Conservation (phyloP, 805 yeast species). For the Wickerhamiella kurtzmanii region DNA sequence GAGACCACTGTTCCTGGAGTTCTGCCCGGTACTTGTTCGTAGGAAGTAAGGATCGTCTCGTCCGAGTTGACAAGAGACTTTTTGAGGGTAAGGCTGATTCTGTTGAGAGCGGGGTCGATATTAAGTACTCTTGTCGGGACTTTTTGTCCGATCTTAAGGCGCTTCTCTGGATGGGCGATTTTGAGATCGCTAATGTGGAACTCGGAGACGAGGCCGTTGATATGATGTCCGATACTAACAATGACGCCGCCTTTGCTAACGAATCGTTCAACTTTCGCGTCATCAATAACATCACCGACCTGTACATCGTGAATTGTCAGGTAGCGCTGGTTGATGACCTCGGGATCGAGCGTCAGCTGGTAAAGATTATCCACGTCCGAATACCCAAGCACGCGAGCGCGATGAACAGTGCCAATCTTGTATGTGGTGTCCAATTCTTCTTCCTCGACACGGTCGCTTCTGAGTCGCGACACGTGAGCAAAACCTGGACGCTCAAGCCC, state of each 20-base stretch:
- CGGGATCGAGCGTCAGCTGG: slow-evolving; percentile 55
- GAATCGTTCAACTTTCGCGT: slow-evolving; percentile 42
- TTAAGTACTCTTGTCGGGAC: slow-evolving; percentile 41
- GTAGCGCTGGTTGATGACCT: slow-evolving; percentile 48
- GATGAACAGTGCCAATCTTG: slow-evolving; percentile 50
- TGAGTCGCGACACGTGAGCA: slow-evolving; percentile 60
- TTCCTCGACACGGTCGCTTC: slow-evolving; percentile 28
- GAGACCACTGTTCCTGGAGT: slow-evolving; percentile 64
- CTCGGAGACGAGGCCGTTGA: slow-evolving; percentile 59
- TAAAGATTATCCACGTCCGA: slow-evolving; percentile 53
- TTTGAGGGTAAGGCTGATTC: slow-evolving; percentile 57
- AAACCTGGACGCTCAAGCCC: slow-evolving; percentile 49
- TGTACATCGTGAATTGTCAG: slow-evolving; percentile 61
- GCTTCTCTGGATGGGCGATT: slow-evolving; percentile 80
- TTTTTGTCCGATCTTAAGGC: slow-evolving; percentile 71
- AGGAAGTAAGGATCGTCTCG: slow-evolving; percentile 27
- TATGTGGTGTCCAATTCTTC: slow-evolving; percentile 27
- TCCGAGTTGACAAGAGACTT: slow-evolving; percentile 60
- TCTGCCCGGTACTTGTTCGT: slow-evolving; percentile 44
- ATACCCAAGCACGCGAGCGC: slow-evolving; percentile 66
- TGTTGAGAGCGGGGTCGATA: slow-evolving; percentile 28
- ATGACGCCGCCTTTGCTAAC: slow-evolving; percentile 53
- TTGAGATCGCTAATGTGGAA: slow-evolving; percentile 73
- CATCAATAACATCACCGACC: slow-evolving; percentile 50
- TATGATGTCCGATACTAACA: slow-evolving; percentile 46